Percentiles rank a stretch among this genome's conserved stretches.
Conservation (phyloP, 352 stramenopile species). For the Globisporangium splendens region DNA sequence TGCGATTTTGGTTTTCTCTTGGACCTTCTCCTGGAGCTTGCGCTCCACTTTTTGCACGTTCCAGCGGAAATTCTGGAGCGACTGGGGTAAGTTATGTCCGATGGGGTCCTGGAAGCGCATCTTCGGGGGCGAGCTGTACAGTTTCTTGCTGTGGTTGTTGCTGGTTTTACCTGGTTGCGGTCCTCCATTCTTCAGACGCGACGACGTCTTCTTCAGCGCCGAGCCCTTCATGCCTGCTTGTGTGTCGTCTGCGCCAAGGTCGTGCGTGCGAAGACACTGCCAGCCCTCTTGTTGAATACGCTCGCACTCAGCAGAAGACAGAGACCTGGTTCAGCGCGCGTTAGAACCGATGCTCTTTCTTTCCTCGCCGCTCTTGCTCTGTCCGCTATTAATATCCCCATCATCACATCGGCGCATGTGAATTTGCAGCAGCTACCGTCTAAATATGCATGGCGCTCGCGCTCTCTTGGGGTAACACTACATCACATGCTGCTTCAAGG, state of each 20-base stretch:
- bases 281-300: too few relatives aligned
- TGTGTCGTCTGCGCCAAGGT: not conserved
- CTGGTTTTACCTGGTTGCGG: not conserved
- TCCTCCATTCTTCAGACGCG: constrained; percentile 3
- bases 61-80: constrained; percentile 73
- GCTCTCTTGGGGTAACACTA: too few relatives aligned
- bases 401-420: too few relatives aligned
- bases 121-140: constrained; percentile 46
- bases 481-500: too few relatives aligned
- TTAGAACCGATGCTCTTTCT: too few relatives aligned
- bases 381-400: too few relatives aligned
- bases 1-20: constrained; percentile 80
- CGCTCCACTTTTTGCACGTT: constrained; percentile 76
- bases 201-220: constrained; percentile 28
- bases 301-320: too few relatives aligned
- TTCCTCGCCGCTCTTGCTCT: too few relatives aligned
- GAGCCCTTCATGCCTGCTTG: constrained; percentile 32
- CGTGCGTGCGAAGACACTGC: too few relatives aligned
- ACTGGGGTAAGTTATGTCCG: constrained; percentile 44
- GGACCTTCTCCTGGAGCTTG: constrained; percentile 83
- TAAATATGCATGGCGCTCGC: too few relatives aligned
- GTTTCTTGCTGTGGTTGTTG: constrained; percentile 30
- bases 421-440: too few relatives aligned
- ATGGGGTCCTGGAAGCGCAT: constrained; percentile 65
- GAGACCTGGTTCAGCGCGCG: too few relatives aligned